Percentiles rank a stretch among this genome's conserved stretches.
phyloP scores from a whole-genome alignment of 768 basidiomycete species.

The Lactifluus echinatus region DNA sequence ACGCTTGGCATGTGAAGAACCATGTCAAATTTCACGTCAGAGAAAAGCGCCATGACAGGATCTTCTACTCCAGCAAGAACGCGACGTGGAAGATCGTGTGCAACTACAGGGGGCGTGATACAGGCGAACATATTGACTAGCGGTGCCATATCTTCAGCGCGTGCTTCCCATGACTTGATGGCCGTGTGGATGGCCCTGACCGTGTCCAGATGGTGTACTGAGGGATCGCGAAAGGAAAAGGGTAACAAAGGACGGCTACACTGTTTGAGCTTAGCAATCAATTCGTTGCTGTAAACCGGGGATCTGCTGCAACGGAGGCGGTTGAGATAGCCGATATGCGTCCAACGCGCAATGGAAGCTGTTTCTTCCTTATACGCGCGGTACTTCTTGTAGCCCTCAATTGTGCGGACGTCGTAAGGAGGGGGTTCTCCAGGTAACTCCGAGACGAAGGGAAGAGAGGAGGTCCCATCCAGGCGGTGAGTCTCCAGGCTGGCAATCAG shows the following conservation, averaged over 20 bases:
- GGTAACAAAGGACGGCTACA: constrained; percentile 47
- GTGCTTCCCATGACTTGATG: constrained; percentile 55
- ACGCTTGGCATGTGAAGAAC: constrained; percentile 65
- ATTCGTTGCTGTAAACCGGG: constrained; percentile 31
- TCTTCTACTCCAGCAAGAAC: constrained; percentile 41
- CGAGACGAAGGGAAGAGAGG: constrained; percentile 41
- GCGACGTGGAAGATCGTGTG: constrained; percentile 59
- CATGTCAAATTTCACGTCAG: constrained; percentile 47
- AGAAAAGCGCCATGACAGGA: constrained; percentile 14
- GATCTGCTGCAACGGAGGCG: constrained; percentile 47
- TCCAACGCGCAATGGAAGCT: constrained; percentile 51
- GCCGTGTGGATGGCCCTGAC: constrained; percentile 35
- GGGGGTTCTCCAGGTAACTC: constrained; percentile 58
- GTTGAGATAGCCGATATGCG: constrained; percentile 68
- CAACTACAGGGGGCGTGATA: constrained; percentile 70
- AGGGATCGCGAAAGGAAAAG: constrained; percentile 33
- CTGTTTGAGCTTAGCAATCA: constrained; percentile 31
- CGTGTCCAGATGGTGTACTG: constrained; percentile 34
- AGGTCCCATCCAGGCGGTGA: constrained; percentile 49
- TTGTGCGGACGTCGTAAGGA: constrained; percentile 64
- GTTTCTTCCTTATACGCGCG: constrained; percentile 39
- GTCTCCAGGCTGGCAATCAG: constrained; percentile 46
- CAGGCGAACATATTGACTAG: constrained; percentile 68
- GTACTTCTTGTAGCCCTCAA: constrained; percentile 56
- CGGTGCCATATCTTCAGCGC: constrained; percentile 45